Conservation (phyloP, 768 basidiomycete species). For the Candolleomyces eurysporus region DNA sequence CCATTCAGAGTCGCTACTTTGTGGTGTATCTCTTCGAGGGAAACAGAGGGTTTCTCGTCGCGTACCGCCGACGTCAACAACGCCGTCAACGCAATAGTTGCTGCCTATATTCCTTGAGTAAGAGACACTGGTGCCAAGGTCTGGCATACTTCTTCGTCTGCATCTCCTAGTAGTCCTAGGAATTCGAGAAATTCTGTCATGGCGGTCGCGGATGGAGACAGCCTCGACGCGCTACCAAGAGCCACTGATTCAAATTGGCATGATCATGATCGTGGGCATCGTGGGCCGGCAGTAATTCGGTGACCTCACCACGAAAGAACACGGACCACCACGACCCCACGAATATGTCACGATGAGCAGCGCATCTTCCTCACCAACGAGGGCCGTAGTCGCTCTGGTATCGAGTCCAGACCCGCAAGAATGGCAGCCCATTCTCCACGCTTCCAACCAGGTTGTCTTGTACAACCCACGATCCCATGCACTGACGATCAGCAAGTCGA, state of each 20-base stretch:
- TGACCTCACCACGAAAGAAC: background rate
- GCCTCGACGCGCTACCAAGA: no score
- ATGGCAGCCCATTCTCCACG: constrained; percentile 81
- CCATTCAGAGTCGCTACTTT: background rate
- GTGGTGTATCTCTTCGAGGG: background rate
- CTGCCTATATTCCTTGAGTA: constrained; percentile 1
- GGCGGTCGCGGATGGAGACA: background rate
- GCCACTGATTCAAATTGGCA: no score
- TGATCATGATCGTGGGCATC: background rate
- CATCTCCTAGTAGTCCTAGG: background rate
- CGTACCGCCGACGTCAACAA: constrained; percentile 6
- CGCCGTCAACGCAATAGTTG: constrained; percentile 1
- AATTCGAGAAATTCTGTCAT: constrained; percentile 3
- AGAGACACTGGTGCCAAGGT: background rate
- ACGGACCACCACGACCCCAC: constrained; percentile 1
- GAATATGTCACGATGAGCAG: constrained; percentile 7
- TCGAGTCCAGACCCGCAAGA: constrained; percentile 21
- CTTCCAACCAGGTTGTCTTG: constrained; percentile 83
- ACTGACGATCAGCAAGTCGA: constrained; percentile 54
- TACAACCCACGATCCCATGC: constrained; percentile 88
- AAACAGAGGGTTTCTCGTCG: background rate
- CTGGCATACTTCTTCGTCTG: constrained; percentile 7
- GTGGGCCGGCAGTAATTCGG: background rate
- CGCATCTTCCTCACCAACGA: constrained; percentile 12
- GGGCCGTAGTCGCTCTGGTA: constrained; percentile 11